A percentile compares a stretch with the other conserved stretches of the same genome.
These are phyloP conservation scores for Colletotrichum coccodes DNA, from an alignment of 2,329 filamentous ascomycete genomes.

Conservation along the genomic window DNA sequence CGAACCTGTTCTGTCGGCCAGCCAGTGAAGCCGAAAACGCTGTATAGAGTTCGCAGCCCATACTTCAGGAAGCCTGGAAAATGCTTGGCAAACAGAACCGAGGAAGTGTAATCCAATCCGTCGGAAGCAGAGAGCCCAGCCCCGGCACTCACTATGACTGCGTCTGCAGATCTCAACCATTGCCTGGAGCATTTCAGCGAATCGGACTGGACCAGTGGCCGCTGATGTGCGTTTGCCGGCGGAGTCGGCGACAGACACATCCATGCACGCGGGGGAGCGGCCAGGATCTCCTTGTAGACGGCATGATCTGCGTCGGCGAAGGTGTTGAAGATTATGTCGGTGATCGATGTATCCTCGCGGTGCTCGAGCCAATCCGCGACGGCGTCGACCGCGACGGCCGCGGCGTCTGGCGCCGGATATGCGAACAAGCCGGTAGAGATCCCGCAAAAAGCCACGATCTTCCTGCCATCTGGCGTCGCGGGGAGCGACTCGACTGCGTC, in stretches of 20 bases:
- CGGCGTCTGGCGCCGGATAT: conserved; percentile 42
- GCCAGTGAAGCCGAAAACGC: conserved; percentile 43
- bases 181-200: conserved; percentile 23
- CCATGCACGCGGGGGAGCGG: background rate
- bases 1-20: conserved; percentile 42
- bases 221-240: background rate
- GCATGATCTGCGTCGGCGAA: conserved; percentile 40
- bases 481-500: conserved; percentile 39
- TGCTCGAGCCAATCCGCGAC: conserved; percentile 39
- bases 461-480: conserved; percentile 36
- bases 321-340: conserved; percentile 44
- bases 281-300: conserved; percentile 29
- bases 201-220: conserved; percentile 8
- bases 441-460: conserved; percentile 44
- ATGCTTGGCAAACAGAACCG: conserved; percentile 40
- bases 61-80: conserved; percentile 42
- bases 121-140: conserved; percentile 46
- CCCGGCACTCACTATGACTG: conserved; percentile 43
- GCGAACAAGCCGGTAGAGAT: conserved; percentile 48
- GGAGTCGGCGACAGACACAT: background rate
- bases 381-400: conserved; percentile 39
- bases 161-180: conserved; percentile 40
- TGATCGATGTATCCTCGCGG: conserved; percentile 38
- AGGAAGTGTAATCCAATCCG: conserved; percentile 45
- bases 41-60: conserved; percentile 43